Evolutionary conservation across 1,139 yeast genomes (phyloP).

Genomic region (Saccharomyces hybrid): DNA sequence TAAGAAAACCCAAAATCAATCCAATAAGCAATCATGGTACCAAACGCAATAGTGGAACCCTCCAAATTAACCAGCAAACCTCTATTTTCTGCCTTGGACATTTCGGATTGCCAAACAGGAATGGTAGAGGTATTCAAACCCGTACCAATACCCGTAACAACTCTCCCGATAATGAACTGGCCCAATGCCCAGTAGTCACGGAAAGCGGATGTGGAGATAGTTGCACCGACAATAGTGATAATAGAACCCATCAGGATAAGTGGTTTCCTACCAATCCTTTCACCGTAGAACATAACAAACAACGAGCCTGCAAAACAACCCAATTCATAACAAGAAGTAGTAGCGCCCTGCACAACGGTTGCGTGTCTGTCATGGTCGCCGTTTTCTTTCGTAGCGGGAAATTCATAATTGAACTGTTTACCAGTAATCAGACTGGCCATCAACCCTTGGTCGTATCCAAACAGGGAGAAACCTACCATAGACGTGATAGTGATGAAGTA

Average conservation of each 20-base stretch:
- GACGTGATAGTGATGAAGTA: conserved; percentile 48
- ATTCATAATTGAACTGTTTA: conserved; percentile 47
- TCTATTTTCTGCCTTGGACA: conserved; percentile 63
- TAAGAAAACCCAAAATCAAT: conserved; percentile 64
- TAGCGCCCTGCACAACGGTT: conserved; percentile 56
- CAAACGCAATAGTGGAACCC: conserved; percentile 65
- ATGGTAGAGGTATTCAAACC: conserved; percentile 74
- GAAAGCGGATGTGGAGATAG: conserved; percentile 55
- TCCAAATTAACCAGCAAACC: conserved; percentile 64
- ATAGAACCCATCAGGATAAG: conserved; percentile 51
- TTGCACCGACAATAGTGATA: conserved; percentile 56
- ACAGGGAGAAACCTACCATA: conserved; percentile 58
- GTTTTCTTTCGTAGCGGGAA: conserved; percentile 43
- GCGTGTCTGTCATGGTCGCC: conserved; percentile 32
- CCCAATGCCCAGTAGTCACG: conserved; percentile 44
- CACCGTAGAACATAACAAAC: conserved; percentile 58
- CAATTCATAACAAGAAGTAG: conserved; percentile 63
- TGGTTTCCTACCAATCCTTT: conserved; percentile 57
- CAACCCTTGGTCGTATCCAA: conserved; percentile 78
- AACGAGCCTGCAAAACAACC: conserved; percentile 74
- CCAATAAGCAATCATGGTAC: conserved; percentile 71
- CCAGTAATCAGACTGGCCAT: conserved; percentile 68
- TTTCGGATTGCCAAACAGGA: conserved; percentile 77
- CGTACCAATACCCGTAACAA: conserved; percentile 70
- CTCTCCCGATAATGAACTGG: conserved; percentile 68